phyloP scores from a whole-genome alignment of 805 yeast species.

The Candida insectorum region DNA sequence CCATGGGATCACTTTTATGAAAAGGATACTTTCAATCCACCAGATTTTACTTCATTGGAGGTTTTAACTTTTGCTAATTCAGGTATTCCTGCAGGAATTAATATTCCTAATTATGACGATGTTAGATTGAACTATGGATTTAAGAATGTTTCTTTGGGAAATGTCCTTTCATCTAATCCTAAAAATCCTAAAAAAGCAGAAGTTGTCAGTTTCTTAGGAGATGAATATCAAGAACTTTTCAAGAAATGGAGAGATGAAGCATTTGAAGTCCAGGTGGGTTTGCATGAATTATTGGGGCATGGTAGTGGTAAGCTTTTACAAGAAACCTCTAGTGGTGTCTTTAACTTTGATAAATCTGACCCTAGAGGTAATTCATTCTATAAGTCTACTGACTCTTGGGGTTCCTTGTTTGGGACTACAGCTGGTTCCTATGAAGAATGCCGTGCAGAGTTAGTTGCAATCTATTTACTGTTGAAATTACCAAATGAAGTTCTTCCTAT shows the following conservation, averaged over 20 bases:
- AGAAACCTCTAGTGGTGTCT: slow-evolving; percentile 52
- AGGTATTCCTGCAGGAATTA: slow-evolving; percentile 91
- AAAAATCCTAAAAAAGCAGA: slow-evolving; percentile 62
- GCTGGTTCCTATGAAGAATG: slow-evolving; percentile 93
- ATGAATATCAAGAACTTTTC: slow-evolving; percentile 52
- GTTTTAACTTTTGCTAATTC: slow-evolving; percentile 86
- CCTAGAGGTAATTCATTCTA: slow-evolving; percentile 68
- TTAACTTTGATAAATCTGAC: slow-evolving; percentile 63
- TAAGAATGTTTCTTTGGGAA: slow-evolving; percentile 86
- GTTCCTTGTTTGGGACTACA: slow-evolving; percentile 73
- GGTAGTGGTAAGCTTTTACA: slow-evolving; percentile 82
- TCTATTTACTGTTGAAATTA: slow-evolving; percentile 69
- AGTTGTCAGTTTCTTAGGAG: slow-evolving; percentile 63
- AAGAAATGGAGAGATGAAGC: slow-evolving; percentile 75
- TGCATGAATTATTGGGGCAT: slow-evolving; percentile 88
- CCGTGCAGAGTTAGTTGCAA: slow-evolving; percentile 87
- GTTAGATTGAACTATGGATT: slow-evolving; percentile 81
- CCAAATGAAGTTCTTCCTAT: slow-evolving; percentile 59
- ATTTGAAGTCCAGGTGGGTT: slow-evolving; percentile 91
- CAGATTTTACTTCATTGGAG: slow-evolving; percentile 88
- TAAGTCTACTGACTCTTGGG: slow-evolving; percentile 86
- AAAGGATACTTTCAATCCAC: slow-evolving; percentile 84
- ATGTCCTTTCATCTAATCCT: slow-evolving; percentile 69
- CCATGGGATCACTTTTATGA: slow-evolving; percentile 81
- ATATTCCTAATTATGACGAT: slow-evolving; percentile 90